These are phyloP conservation scores for Citrus unshiu DNA, from an alignment of 345 rosid species.

Conservation along the genomic window DNA sequence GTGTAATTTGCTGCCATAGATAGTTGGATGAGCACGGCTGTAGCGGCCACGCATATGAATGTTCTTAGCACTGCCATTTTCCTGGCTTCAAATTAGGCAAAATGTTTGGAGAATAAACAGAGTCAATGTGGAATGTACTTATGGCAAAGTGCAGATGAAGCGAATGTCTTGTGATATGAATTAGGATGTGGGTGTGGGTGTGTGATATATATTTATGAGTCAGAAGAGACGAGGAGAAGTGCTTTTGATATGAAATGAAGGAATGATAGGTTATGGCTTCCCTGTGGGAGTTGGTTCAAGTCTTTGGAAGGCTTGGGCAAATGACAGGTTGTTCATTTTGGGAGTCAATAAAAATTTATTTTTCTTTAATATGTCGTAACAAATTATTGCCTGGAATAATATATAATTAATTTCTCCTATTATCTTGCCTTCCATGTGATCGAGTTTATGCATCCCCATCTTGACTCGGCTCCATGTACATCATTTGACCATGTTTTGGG, in stretches of 20 bases:
- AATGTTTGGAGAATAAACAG: background rate
- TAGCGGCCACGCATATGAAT: slow-evolving; percentile 25
- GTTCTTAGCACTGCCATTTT: slow-evolving; percentile 16
- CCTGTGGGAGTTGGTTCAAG: slow-evolving; percentile 11
- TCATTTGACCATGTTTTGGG: background rate
- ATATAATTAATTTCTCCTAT: background rate
- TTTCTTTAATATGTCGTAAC: background rate
- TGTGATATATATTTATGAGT: background rate
- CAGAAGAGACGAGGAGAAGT: background rate
- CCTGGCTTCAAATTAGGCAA: background rate
- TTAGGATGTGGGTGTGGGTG: background rate
- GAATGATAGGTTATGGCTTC: background rate
- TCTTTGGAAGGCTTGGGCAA: background rate
- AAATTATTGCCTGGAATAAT: background rate
- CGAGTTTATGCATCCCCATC: background rate
- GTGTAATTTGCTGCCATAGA: slow-evolving; percentile 49
- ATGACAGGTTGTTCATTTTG: slow-evolving; percentile 4
- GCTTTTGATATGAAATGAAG: background rate
- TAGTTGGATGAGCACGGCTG: slow-evolving; percentile 40
- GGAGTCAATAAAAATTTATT: background rate
- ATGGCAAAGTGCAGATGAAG: background rate
- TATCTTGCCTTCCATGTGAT: background rate
- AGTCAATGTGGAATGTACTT: background rate
- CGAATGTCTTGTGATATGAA: background rate
- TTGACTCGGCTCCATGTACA: background rate